Percentiles rank a stretch among this genome's conserved stretches.
phyloP scores from a whole-genome alignment of 1,284 basidiomycete species.

The Moniliella sp. region DNA sequence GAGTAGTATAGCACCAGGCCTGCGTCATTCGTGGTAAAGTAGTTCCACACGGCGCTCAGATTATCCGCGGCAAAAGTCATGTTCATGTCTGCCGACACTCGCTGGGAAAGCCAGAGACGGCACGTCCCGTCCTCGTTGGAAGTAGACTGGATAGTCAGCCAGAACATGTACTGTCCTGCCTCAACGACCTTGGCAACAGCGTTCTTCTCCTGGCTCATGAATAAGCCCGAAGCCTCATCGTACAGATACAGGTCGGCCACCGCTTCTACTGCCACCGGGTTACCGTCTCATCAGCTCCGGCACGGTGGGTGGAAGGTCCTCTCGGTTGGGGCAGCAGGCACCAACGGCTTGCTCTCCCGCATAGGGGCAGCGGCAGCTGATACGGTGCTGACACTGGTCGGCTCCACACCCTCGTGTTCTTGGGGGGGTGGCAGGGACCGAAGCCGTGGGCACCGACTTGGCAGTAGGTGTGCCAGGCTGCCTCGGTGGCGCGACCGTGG shows the following conservation, averaged over 20 bases:
- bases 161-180: conserved; percentile 34
- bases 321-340: conserved; percentile 5
- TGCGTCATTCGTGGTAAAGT: conserved; percentile 35
- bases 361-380: too few relatives aligned
- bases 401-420: too few relatives aligned
- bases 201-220: conserved; percentile 48
- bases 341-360: conserved; percentile 3
- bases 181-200: conserved; percentile 51
- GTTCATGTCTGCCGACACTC: conserved; percentile 41
- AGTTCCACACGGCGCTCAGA: conserved; percentile 62
- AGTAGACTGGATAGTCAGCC: conserved; percentile 36
- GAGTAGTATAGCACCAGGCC: too few relatives aligned
- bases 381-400: too few relatives aligned
- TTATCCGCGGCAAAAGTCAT: conserved; percentile 24
- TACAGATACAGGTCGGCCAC: conserved; percentile 46
- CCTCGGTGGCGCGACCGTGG: too few relatives aligned
- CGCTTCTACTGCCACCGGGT: neutral
- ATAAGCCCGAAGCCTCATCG: conserved; percentile 49
- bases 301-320: conserved; percentile 2
- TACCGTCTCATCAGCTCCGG: neutral
- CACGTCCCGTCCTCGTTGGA: conserved; percentile 39
- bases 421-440: too few relatives aligned
- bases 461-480: too few relatives aligned
- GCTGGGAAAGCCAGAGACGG: conserved; percentile 46
- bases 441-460: too few relatives aligned